Conservation (phyloP, 192 early-diverging fungal species). For the Glomus cerebriforme region DNA sequence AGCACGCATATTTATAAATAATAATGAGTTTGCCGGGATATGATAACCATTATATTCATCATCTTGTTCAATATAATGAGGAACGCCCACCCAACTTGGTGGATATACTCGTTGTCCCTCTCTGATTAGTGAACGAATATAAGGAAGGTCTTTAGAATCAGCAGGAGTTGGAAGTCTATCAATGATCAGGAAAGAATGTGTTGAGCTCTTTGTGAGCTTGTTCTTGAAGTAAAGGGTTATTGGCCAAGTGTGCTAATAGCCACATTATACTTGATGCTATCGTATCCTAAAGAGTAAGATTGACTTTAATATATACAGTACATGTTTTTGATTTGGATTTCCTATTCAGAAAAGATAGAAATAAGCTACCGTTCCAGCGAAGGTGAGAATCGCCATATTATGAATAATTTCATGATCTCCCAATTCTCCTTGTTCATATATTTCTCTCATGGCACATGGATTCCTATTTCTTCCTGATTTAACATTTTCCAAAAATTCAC, state of each 20-base stretch:
- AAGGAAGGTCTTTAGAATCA: constrained; percentile 29
- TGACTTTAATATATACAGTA: not conserved
- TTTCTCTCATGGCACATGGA: too few species aligned
- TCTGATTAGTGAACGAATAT: constrained; percentile 39
- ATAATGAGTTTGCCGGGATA: too few species aligned
- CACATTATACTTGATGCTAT: constrained; percentile 8
- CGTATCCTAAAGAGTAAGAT: not conserved
- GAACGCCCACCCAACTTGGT: constrained; percentile 39
- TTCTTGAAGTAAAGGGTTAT: too few species aligned
- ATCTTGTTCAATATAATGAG: constrained; percentile 38
- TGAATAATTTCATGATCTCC: too few species aligned
- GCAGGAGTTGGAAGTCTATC: constrained; percentile 11
- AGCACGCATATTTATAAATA: too few species aligned
- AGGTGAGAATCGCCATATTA: too few species aligned
- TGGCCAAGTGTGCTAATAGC: constrained; percentile 27
- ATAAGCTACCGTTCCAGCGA: not conserved
- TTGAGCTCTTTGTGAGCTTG: constrained; percentile 30
- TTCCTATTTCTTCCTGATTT: too few species aligned
- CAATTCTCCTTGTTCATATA: too few species aligned
- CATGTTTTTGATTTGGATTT: not conserved
- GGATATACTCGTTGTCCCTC: constrained; percentile 37
- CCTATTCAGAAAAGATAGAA: not conserved
- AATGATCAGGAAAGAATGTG: not conserved
- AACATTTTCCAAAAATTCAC: too few species aligned
- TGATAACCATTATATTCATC: too few species aligned